Base-by-base conservation (phyloP, 2,329 filamentous ascomycete genomes). In the Mycosphaerella sp. region DNA sequence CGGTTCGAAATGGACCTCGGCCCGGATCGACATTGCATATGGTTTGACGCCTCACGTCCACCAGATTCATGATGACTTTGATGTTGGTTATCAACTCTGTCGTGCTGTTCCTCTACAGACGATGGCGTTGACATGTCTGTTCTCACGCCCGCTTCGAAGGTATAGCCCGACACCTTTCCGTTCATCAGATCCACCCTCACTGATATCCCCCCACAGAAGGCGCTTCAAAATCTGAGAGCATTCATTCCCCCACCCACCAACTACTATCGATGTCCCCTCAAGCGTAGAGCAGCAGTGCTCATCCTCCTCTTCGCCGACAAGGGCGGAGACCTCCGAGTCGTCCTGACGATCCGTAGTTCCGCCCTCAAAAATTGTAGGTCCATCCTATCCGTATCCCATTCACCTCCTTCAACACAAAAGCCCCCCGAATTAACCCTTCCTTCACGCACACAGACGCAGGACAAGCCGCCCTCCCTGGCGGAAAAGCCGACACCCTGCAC, bases 231-330 rank as follows among this genome's bases (percentile, higher is more conserved):
- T 49, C 70, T 84, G 21, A 73, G 79, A 59, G 66, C 71, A 32
- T 84, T 81, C 61, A 67, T 69, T 12, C 72, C 79, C n/a, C 79
- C 79, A 36, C 73, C 77, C 7, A 81, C 79, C 6, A 73, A 72
- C 55, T 84, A 80, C 69, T 70, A 74, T 57, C 71, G 73, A 44
- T 75, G 80, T 37, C 80, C 80, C 1, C 63, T 82, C 7, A 74
- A 72, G 12, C 80, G 87, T 55, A 82, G 89, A 59, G 91, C 91
- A 12, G 90, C 91, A 18, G 91, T 97, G 36, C 73, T 97, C 48
- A 79, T 97, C 43, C 78, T 97, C 46, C 78, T 97, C 1, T 96
- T 93, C 67, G 88, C 89, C 32, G 91, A 96, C 69, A 79, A 79
- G 39, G 75, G 79, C 56, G 91, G 91, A 36, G 86, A 95, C 59